phyloP scores from a whole-genome alignment of 78 protist genomes.

The Protostelium mycophagum region DNA sequence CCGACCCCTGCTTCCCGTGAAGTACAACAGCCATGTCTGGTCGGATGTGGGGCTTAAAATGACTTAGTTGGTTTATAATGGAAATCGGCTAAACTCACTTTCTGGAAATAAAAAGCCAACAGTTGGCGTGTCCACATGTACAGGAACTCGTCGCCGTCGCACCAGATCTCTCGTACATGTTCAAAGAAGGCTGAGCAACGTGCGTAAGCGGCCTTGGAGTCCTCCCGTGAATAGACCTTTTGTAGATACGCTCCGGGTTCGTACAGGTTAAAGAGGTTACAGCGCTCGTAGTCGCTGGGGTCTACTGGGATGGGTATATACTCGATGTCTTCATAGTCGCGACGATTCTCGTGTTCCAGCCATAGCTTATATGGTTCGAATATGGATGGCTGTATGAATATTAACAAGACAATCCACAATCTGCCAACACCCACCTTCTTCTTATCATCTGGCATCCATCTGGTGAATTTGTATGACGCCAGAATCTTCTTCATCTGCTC shows the following conservation, averaged over 20 bases:
- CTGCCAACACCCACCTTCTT: constrained; percentile 2
- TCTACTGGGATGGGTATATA: constrained; percentile 1
- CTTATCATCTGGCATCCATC: constrained; percentile 1
- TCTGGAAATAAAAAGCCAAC: constrained; percentile 1
- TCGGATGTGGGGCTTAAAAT: constrained; percentile 1
- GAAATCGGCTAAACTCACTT: constrained; percentile 1
- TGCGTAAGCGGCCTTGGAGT: constrained; percentile 2
- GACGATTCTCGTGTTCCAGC: constrained; percentile 2
- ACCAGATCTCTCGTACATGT: constrained; percentile 1
- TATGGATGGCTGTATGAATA: constrained; percentile 1
- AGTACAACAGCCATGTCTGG: constrained; percentile 1
- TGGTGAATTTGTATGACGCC: constrained; percentile 1
- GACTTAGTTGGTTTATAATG: not conserved
- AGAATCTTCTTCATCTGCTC: constrained; percentile 1
- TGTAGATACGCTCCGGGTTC: constrained; percentile 2
- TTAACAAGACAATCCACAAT: not conserved
- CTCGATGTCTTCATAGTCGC: constrained; percentile 1
- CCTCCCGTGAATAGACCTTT: not conserved
- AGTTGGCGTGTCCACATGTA: constrained; percentile 1
- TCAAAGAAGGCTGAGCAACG: constrained; percentile 1
- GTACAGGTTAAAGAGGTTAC: constrained; percentile 1
- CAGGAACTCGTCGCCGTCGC: constrained; percentile 1
- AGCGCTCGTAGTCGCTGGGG: constrained; percentile 3
- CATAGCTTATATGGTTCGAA: constrained; percentile 1
- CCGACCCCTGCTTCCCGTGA: constrained; percentile 3